These are phyloP conservation scores for Ceratobasidium sp. DNA, from an alignment of 1,284 basidiomycete genomes.

Conservation along the genomic window DNA sequence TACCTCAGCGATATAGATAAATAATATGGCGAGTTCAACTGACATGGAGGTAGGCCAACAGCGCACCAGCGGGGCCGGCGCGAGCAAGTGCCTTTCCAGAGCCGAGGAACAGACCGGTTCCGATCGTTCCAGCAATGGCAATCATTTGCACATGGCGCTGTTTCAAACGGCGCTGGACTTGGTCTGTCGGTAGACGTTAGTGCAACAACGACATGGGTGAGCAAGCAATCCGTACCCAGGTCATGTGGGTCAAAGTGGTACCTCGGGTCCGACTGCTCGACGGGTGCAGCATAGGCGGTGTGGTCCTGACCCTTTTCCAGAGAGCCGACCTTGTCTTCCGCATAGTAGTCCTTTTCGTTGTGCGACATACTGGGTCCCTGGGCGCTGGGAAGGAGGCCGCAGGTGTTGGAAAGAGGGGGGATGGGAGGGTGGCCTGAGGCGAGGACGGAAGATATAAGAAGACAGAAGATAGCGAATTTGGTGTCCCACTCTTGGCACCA, in stretches of 20 bases:
- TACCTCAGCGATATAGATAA: background rate
- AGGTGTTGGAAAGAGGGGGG: slow-evolving; percentile 30
- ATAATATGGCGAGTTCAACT: slow-evolving; percentile 48
- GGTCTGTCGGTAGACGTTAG: slow-evolving; percentile 46
- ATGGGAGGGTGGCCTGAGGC: slow-evolving; percentile 1
- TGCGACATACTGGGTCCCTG: slow-evolving; percentile 48
- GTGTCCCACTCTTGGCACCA: slow-evolving; percentile 38
- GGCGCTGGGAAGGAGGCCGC: slow-evolving; percentile 10
- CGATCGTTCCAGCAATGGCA: slow-evolving; percentile 70
- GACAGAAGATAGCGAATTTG: background rate
- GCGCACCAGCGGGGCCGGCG: slow-evolving; percentile 60
- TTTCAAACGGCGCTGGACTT: slow-evolving; percentile 71
- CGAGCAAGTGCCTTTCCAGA: slow-evolving; percentile 67
- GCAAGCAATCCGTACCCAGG: slow-evolving; percentile 59
- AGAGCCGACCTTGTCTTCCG: slow-evolving; percentile 47
- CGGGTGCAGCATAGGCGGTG: slow-evolving; percentile 21
- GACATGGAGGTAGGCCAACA: slow-evolving; percentile 57
- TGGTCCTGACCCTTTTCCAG: slow-evolving; percentile 46
- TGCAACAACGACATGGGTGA: too few species aligned
- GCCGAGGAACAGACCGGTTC: slow-evolving; percentile 85
- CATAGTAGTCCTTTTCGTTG: slow-evolving; percentile 51
- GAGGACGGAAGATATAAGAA: slow-evolving; percentile 14
- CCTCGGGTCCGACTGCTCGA: slow-evolving; percentile 36
- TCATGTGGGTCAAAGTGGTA: slow-evolving; percentile 67
- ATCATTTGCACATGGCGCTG: slow-evolving; percentile 79